A percentile compares a stretch with the other conserved stretches of the same genome.
These are phyloP conservation scores for Musa beccarii DNA, from an alignment of 176 grass and related monocot genomes.

Conservation along the genomic window DNA sequence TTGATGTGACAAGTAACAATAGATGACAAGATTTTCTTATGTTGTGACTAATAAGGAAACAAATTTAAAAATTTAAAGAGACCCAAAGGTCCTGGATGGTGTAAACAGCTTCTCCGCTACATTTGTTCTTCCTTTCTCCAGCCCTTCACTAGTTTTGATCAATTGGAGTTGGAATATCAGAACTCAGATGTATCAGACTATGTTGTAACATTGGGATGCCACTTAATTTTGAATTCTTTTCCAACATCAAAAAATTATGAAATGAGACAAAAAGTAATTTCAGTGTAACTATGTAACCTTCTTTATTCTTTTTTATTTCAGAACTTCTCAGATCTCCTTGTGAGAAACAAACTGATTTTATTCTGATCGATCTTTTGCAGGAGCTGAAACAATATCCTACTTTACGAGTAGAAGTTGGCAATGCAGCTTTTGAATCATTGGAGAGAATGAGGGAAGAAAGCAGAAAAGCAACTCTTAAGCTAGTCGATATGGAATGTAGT, in stretches of 20 bases:
- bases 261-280: not conserved
- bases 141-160: not conserved
- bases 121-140: not conserved
- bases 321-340: not conserved
- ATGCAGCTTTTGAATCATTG: constrained; percentile 16
- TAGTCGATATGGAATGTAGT: constrained; percentile 15
- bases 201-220: not conserved
- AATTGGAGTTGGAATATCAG: not conserved
- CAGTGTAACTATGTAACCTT: not conserved
- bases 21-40: too few relatives aligned
- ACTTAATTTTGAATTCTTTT: not conserved
- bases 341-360: not conserved
- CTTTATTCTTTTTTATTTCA: not conserved
- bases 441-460: constrained; percentile 21
- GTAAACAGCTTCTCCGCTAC: not conserved
- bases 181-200: not conserved
- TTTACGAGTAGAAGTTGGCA: constrained; percentile 12
- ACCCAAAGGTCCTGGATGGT: not conserved
- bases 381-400: constrained; percentile 16
- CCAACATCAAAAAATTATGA: not conserved
- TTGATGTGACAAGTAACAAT: too few relatives aligned
- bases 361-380: not conserved
- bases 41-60: too few relatives aligned
- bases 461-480: constrained; percentile 11
- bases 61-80: too few relatives aligned